Evolutionary conservation across 1,284 basidiomycete genomes (phyloP), one percentile per base, ranked within the genome.

Genomic region (Polyporus tsugae): DNA sequence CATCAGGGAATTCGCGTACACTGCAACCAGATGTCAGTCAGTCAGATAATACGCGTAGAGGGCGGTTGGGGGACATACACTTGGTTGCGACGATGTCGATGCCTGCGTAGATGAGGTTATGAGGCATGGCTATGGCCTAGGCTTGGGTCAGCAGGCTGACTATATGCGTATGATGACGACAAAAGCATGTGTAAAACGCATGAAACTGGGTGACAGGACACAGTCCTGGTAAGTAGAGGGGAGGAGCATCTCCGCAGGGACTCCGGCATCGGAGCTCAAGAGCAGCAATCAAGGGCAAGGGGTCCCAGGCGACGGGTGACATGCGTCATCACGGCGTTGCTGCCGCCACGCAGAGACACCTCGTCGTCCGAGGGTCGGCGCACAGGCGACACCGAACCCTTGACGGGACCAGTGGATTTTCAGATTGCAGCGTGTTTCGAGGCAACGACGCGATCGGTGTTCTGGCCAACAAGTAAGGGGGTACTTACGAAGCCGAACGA

Each of bases 1-100:
- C 71, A 72, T 64, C 44, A 72, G 63, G 6, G 71, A 66, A 64
- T 70, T 72, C 7, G 67, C 71, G 29, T 72, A 70, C 22, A 70
- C 71, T 72, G 64, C 10, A 33, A 33, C 11, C 36, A 7, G 15
- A 7, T 29, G 53, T 61, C 13, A 29, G 35, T 61, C 13, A 29
- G 35, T 19, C 13, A 22, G 22, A 22, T 2, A 4, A 38, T 9
- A 0, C 10, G 41, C 39, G 3, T 62, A 19, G 36, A 6, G 33
- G 35, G n/a, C 11, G n/a, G 2, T 42, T 42, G 41, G 41, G 1
- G 10, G 42, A 55, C 70, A 13, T 39, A 72, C 70, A 38, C 42
- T 72, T 72, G 6, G 70, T 72, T 6, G 68, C 68, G 13, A 72
- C 68, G 63, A 72, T 70, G 39, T 66, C 68, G 17, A 70, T 66